Percentiles rank a stretch among this genome's conserved stretches.
phyloP scores from a whole-genome alignment of 345 rosid genomes.

The Eucalyptus curtisii region DNA sequence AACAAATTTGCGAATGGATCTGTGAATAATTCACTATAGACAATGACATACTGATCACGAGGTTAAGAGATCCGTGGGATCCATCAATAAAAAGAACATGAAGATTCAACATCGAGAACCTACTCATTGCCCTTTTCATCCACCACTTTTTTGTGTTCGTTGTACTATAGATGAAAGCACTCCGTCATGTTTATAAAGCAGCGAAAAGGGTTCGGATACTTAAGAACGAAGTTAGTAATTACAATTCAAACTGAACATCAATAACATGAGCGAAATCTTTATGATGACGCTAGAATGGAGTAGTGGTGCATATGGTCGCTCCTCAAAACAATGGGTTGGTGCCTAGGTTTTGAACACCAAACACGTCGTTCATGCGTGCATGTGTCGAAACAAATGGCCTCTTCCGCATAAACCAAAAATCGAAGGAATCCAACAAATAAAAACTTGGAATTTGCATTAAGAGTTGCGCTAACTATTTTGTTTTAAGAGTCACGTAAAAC shows the following conservation, averaged over 20 bases:
- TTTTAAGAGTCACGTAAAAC: not conserved
- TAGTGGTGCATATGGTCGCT: not conserved
- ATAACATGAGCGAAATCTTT: not conserved
- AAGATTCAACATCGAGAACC: not conserved
- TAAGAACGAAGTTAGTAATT: not conserved
- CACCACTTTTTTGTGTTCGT: too few relatives aligned
- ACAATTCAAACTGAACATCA: not conserved
- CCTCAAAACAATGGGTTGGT: not conserved
- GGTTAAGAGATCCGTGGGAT: not conserved
- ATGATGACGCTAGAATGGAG: not conserved
- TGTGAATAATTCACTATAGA: not conserved
- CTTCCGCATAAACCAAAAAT: not conserved
- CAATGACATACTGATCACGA: not conserved
- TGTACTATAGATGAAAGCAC: not conserved
- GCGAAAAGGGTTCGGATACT: not conserved
- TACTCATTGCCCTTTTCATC: not conserved
- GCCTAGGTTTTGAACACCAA: not conserved
- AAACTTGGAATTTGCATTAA: not conserved
- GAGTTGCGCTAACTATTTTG: not conserved
- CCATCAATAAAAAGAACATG: not conserved
- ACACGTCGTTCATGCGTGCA: not conserved
- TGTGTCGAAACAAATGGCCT: not conserved
- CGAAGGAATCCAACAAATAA: not conserved
- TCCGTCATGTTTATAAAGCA: not conserved
- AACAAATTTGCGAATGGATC: not conserved